Evolutionary conservation across 2,329 filamentous ascomycete species (phyloP).

Genomic region (Apiospora marii): DNA sequence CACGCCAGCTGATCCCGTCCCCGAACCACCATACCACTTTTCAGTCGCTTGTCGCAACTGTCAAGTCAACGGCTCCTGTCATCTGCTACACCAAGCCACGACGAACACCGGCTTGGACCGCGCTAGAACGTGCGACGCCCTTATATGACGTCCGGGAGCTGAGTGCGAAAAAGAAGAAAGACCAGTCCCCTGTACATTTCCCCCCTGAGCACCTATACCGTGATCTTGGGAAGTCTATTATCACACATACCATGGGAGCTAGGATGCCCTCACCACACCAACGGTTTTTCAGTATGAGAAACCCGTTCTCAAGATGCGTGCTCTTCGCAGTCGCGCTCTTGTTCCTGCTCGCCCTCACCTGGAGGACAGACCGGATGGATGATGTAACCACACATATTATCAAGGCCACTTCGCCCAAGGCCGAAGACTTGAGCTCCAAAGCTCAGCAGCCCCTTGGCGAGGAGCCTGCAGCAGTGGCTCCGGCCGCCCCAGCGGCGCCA

Average conservation of each 20-base stretch:
- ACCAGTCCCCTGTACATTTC: not conserved
- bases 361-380: slow-evolving; percentile 51
- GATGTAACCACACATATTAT: slow-evolving; percentile 50
- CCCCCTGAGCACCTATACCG: slow-evolving; percentile 1
- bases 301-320: slow-evolving; percentile 54
- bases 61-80: slow-evolving; percentile 13
- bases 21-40: slow-evolving; percentile 12
- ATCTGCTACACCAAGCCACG: slow-evolving; percentile 20
- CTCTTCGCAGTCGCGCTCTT: slow-evolving; percentile 53
- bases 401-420: slow-evolving; percentile 46
- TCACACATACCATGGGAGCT: slow-evolving; percentile 47
- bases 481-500: no score
- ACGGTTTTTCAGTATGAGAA: slow-evolving; percentile 57
- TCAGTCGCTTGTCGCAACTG: not conserved
- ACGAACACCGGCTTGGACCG: slow-evolving; percentile 6
- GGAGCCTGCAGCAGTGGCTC: slow-evolving; percentile 34
- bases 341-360: slow-evolving; percentile 50
- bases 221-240: not conserved
- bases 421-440: slow-evolving; percentile 35
- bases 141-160: not conserved
- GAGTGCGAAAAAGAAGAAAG: not conserved
- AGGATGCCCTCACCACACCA: slow-evolving; percentile 49
- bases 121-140: slow-evolving; percentile 2
- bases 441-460: slow-evolving; percentile 42
- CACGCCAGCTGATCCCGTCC: slow-evolving; percentile 16